Evolutionary conservation across 2,329 filamentous ascomycete genomes (phyloP).

Genomic region (Mycosphaerella sp.): DNA sequence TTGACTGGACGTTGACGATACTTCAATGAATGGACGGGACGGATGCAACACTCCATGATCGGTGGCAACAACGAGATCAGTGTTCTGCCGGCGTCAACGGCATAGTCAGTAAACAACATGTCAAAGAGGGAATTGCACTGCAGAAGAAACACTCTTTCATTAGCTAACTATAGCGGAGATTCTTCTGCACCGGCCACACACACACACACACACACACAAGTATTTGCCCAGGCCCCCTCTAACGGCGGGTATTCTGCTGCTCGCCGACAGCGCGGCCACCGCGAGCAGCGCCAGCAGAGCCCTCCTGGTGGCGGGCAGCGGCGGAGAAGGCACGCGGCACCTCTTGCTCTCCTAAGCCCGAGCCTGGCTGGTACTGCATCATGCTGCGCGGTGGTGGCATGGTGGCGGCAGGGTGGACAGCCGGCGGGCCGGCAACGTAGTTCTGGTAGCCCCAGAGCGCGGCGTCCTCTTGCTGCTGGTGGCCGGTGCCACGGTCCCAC

Average conservation of each 20-base stretch:
- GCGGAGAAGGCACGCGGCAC: neutral
- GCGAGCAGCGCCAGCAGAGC: neutral
- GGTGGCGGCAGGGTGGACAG: neutral
- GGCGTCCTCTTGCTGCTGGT: slow-evolving; percentile 30
- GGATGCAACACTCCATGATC: too few relatives aligned
- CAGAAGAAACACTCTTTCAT: too few relatives aligned
- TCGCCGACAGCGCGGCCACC: neutral
- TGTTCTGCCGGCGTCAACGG: too few relatives aligned
- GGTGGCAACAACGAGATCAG: too few relatives aligned
- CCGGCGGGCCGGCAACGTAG: slow-evolving; percentile 4
- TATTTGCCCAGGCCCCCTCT: neutral
- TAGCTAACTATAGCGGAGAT: too few relatives aligned
- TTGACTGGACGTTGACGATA: too few relatives aligned
- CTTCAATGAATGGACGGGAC: too few relatives aligned
- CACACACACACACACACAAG: neutral
- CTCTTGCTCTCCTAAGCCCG: neutral
- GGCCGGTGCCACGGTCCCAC: slow-evolving; percentile 69
- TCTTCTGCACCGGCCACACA: too few relatives aligned
- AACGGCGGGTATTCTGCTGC: neutral
- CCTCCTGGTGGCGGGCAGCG: neutral
- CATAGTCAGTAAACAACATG: too few relatives aligned
- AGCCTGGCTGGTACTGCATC: neutral
- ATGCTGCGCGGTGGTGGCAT: neutral
- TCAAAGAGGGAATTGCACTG: too few relatives aligned
- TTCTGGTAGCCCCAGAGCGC: slow-evolving; percentile 7